phyloP scores from a whole-genome alignment of 108 stramenopile species.

The Fragilaria crotonensis region DNA sequence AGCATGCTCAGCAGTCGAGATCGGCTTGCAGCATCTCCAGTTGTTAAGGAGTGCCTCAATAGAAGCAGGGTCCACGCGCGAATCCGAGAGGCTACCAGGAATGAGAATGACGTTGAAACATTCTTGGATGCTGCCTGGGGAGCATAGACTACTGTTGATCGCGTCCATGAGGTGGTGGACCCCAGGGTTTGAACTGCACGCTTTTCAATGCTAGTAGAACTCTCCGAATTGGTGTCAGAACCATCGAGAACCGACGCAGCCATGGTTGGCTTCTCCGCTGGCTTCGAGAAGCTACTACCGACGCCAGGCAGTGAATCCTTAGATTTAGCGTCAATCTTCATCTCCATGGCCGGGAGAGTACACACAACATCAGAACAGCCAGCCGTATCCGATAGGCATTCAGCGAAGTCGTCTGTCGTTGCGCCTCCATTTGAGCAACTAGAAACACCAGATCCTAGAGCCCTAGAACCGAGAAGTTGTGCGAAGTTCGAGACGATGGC shows the following conservation, averaged over 20 bases:
- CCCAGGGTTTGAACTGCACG: conserved; percentile 27
- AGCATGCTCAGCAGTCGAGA: conserved; percentile 39
- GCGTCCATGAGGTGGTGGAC: conserved; percentile 46
- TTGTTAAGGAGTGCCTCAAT: conserved; percentile 46
- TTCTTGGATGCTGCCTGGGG: conserved; percentile 32
- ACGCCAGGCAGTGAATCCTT: conserved; percentile 8
- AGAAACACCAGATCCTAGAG: background rate
- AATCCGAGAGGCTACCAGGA: conserved; percentile 42
- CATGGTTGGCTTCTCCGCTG: conserved; percentile 17
- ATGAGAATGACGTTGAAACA: conserved; percentile 38
- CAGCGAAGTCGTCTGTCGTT: background rate
- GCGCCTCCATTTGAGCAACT: background rate
- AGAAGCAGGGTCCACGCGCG: conserved; percentile 53
- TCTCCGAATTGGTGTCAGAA: conserved; percentile 25
- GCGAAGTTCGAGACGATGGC: conserved; percentile 30
- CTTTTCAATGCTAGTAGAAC: conserved; percentile 28
- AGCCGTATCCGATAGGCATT: conserved; percentile 1
- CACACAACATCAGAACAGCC: conserved; percentile 32
- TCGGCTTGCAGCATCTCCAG: conserved; percentile 43
- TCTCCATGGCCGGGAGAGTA: conserved; percentile 41
- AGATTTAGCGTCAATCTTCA: conserved; percentile 19
- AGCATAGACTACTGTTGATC: conserved; percentile 40
- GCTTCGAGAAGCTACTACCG: background rate
- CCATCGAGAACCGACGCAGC: conserved; percentile 26
- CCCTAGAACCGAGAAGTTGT: conserved; percentile 11